Base-by-base conservation (phyloP, 345 rosid species). In the Euphorbia lathyris region DNA sequence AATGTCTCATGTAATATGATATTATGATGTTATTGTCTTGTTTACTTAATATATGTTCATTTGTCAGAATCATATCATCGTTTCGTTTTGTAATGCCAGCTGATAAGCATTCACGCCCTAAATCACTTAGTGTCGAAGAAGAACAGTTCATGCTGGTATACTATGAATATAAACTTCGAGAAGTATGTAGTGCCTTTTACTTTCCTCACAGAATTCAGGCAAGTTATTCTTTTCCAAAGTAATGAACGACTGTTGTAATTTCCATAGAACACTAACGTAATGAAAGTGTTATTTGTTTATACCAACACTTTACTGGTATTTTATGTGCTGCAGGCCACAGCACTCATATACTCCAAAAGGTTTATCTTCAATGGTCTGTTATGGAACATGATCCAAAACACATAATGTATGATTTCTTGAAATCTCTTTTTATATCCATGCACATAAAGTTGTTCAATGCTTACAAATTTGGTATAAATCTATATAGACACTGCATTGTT, bases 191-290 rank as follows among this genome's bases (percentile, higher is more conserved):
- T 72, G 97, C 97, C 61, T 95, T 95, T 73, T 87, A 84, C 75
- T 95, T 95, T 77, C 99, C 99, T 58, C 88, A 95, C 74, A 95
- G 92, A 81, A 87, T 95, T 79, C 99, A 95, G 99, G 99, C 86
- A 30, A 0, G 9, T 67, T n/a, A 40, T 59, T 67, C 53, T 69
- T 59, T 64, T 63, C 34, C 26, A 25, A 40, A 17, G 1, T 30
- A 52, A 48, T n/a, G 22, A 1, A 63, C 12, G 7, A 11, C 48
- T 22, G 17, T n/a, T n/a, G 7, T 34, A 1, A 45, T 55, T 32
- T 50, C 62, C 48, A n/a, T n/a, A 4, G 19, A 14, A 22, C 1
- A 29, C 9, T n/a, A 12, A 45, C 22, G 16, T 20, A 63, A 12
- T 61, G 3, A 7, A 16, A 16, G 5, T 56, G 22, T 43, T 74